Evolutionary conservation across 192 early-diverging fungal species (phyloP), one percentile per base, ranked within the genome.

Genomic region (Geosiphon pyriformis): DNA sequence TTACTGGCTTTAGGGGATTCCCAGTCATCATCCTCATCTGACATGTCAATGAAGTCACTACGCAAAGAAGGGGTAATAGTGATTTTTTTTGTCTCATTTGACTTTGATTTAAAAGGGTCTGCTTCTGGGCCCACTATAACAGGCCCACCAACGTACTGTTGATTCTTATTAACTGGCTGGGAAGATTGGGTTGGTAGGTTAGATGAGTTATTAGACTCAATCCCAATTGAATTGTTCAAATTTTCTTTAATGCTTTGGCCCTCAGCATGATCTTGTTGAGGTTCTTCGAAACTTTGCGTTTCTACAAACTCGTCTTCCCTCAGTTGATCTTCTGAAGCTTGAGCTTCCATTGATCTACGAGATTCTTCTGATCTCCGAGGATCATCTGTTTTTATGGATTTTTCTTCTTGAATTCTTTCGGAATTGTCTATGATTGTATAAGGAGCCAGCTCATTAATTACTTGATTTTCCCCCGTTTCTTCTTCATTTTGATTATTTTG

Each of bases 1-100:
- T 64, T 68, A 1, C 56, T 65, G 56, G 65, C 25, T 23, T 72
- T 74, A 27, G 11, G 10, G n/a, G 6, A 8, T 46, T 61, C 22
- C 1, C 15, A 15, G 1, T 48, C 65, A 31, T 67, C 55, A 12
- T 67, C 65, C 2, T 66, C 65, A 57, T 67, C 65, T 22, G 65
- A 57, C 17, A 67, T 54, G 25, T 67, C 65, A 17, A 67, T 55
- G 46, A 57, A 67, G 20, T 67, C 65, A 47, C 35, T 67, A 32
- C 65, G 50, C 26, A 67, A 32, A 10, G 55, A 15, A 12, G 65
- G 53, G 22, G 65, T 65, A 3, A 65, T 30, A 4, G 60, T n/a
- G 20, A 18, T 0, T 18, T 23, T 61, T 48, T 18, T 34, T 17
- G 33, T 47, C 20, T 61, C 60, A 2, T 2, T 3, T 48, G 20